Base-by-base conservation (phyloP, 352 stramenopile species). In the Elongisporangium undulatum region DNA sequence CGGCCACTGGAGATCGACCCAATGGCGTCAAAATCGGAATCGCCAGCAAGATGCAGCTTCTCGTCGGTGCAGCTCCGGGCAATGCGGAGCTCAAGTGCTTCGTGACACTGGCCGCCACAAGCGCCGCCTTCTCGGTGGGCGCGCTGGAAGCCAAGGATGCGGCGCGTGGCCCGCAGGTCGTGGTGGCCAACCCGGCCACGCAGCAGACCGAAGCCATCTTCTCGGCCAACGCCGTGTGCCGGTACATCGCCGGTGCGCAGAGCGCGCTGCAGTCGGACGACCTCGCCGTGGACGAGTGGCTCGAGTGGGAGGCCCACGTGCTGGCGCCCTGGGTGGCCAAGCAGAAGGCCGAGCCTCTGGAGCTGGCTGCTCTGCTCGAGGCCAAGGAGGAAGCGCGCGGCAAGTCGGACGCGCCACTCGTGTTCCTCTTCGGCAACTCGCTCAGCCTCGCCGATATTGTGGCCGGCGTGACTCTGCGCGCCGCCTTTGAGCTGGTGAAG, bases 1-100 rank as follows among this genome's bases (percentile, higher is more conserved):
- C 4, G 29, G 29, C 29, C 29, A 41, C 29, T 41, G 29, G 29
- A 41, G 29, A 41, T 41, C 29, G 29, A 41, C 13, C 13, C 5
- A 34, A 3, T 7, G 3, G 3, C 7, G 29, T 4, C 9, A 4
- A 41, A 41, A 41, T 41, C 29, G 29, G 29, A 41, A 41, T 41
- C 29, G 29, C 29, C 29, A 41, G 5, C 29, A 41, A 9, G n/a
- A 90, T 85, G 76, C 74, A 88, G 80, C 80, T 92, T 54, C 64
- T 87, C 63, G 79, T 89, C 64, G 76, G 71, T 69, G 75, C 84
- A 55, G 70, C 72, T 59, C 74, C 73, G 13, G 71, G 79, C 63
- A 59, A 75, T 59, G 82, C 90, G 62, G 85, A 91, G 71, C 79
- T 91, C 73, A 94, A 94, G 69, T 94, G 85, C 66, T 88, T 92